Evolutionary conservation across 306 rosid genomes (phyloP), one percentile per base, ranked within the genome.

Genomic region (Castanea mollissima): DNA sequence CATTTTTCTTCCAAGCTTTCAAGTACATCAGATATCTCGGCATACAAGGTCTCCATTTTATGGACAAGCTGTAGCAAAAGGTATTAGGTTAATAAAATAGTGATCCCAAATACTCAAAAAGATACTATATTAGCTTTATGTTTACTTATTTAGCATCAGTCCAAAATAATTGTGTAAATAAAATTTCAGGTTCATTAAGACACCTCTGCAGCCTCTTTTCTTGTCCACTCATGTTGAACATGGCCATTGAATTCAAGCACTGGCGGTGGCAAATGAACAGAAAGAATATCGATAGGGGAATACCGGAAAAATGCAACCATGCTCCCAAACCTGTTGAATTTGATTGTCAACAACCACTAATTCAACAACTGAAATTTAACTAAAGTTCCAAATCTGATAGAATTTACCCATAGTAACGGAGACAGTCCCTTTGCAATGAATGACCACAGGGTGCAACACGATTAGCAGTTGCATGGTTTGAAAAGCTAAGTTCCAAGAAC

Each of bases 381-480:
- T 54, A 71, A 59, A 56, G 62, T 55, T 62, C 34, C 25, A 71
- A 87, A 52, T 25, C 32, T 69, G 16, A 65, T 32, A 75, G 34
- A 52, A 83, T 85, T 77, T 86, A 96, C 99, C 99, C 98, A 79
- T 96, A 96, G 84, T 82, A 96, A 58, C 99, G 97, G 57, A 93
- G 99, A 80, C 99, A 96, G 76, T 96, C 99, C 87, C 96, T 89
- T 83, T 96, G 99, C 87, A 96, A 87, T 67, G 99, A 96, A 88
- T 96, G 99, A 49, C 99, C 99, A 78, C 99, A 96, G 74, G 87
- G 85, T 46, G 99, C 99, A 54, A 93, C 90, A 21, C 99, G 98
- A 84, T 96, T 96, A 5, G 99, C 99, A 80, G 99, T 96, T 49
- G 99, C 98, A 81, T 95, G 97, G 82, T 95, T 95, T 79, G 99